A percentile compares a stretch with the other conserved stretches of the same genome.
These are phyloP conservation scores for Trypanosoma conorhini DNA, from an alignment of 208 protist genomes.

Conservation along the genomic window DNA sequence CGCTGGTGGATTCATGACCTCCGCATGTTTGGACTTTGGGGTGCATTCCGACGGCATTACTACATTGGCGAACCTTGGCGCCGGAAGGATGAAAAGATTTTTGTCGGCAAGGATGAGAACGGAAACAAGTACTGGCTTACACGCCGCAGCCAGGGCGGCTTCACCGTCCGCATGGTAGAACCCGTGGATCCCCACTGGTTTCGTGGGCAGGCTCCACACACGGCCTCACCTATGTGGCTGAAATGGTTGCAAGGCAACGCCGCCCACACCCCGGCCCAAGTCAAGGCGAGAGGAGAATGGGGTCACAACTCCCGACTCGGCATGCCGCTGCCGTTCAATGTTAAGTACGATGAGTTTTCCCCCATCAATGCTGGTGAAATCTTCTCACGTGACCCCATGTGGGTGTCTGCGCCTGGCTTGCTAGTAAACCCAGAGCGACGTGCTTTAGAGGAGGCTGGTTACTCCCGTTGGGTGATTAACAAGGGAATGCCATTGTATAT, in stretches of 20 bases:
- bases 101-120: constrained; percentile 91
- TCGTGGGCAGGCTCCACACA: constrained; percentile 69
- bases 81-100: constrained; percentile 91
- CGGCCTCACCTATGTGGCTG: constrained; percentile 70
- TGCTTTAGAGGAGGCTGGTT: constrained; percentile 81
- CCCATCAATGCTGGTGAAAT: constrained; percentile 64
- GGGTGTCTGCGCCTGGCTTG: constrained; percentile 63
- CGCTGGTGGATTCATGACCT: constrained; percentile 91
- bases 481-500: constrained; percentile 85
- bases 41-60: constrained; percentile 67
- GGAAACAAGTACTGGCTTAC: constrained; percentile 91
- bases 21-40: constrained; percentile 89
- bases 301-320: constrained; percentile 85
- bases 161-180: constrained; percentile 71
- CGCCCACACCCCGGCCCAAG: constrained; percentile 84
- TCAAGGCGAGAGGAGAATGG: constrained; percentile 88
- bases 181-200: constrained; percentile 88
- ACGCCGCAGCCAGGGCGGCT: constrained; percentile 52
- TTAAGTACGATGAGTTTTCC: constrained; percentile 81
- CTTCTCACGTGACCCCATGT: constrained; percentile 82
- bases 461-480: constrained; percentile 84
- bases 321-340: constrained; percentile 79
- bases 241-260: constrained; percentile 86
- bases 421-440: constrained; percentile 81
- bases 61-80: constrained; percentile 90